These are phyloP conservation scores for Hyaloscypha finlandica DNA, from an alignment of 495 filamentous ascomycete species.

Conservation along the genomic window DNA sequence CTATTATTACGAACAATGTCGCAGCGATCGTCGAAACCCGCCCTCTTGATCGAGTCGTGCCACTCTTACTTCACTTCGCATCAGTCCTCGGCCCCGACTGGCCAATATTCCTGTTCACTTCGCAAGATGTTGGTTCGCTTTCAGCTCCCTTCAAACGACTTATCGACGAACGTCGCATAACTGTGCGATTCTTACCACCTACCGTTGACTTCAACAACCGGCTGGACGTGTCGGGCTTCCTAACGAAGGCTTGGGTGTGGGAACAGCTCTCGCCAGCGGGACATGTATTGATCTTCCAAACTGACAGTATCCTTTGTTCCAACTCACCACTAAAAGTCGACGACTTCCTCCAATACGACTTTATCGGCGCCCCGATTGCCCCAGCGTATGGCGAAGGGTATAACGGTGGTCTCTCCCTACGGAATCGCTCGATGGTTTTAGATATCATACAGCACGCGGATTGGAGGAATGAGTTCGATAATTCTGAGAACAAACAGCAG, in stretches of 20 bases:
- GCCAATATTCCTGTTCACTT: slow-evolving; percentile 30
- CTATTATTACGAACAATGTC: slow-evolving; percentile 11
- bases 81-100: slow-evolving; percentile 34
- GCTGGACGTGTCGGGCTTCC: background rate
- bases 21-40: slow-evolving; percentile 32
- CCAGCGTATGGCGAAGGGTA: slow-evolving; percentile 2
- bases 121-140: background rate
- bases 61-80: slow-evolving; percentile 33
- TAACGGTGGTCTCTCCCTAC: slow-evolving; percentile 25
- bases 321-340: slow-evolving; percentile 8
- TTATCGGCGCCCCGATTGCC: slow-evolving; percentile 22
- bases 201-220: slow-evolving; percentile 1
- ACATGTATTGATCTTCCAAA: slow-evolving; percentile 22
- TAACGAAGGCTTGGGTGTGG: slow-evolving; percentile 23
- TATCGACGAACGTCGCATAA: slow-evolving; percentile 10
- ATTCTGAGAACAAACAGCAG: too few relatives aligned
- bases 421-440: slow-evolving; percentile 19
- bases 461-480: too few relatives aligned
- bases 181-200: slow-evolving; percentile 8
- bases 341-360: slow-evolving; percentile 25
- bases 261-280: slow-evolving; percentile 19
- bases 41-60: slow-evolving; percentile 23
- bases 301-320: slow-evolving; percentile 25
- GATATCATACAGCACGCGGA: too few relatives aligned
- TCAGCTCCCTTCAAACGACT: slow-evolving; percentile 12